Evolutionary conservation across 768 basidiomycete species (phyloP).

Genomic region (Lactarius indigo): DNA sequence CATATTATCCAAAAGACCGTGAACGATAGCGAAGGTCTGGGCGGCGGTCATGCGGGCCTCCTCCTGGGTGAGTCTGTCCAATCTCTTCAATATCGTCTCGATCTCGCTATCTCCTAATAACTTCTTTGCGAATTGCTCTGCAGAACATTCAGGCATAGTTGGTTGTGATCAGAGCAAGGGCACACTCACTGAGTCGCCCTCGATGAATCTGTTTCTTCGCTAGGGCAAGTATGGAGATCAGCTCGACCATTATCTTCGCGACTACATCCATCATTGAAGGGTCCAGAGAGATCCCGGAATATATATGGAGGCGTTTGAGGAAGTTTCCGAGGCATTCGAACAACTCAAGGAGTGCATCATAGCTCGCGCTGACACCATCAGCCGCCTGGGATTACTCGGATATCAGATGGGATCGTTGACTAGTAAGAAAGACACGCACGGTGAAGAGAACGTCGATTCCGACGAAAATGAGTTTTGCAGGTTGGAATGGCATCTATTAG

Average conservation of each 20-base stretch:
- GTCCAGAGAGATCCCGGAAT: neutral
- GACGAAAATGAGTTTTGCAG: neutral
- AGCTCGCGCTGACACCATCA: conserved; percentile 3
- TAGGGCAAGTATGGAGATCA: conserved; percentile 6
- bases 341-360: conserved; percentile 13
- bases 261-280: conserved; percentile 1
- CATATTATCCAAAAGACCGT: conserved; percentile 10
- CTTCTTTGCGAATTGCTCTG: conserved; percentile 9
- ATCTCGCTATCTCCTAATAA: conserved; percentile 6
- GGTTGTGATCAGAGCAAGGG: neutral
- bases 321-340: neutral
- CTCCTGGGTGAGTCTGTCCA: conserved; percentile 12
- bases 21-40: conserved; percentile 3
- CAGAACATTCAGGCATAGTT: neutral
- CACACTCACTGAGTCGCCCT: conserved; percentile 9
- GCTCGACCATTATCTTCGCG: conserved; percentile 8
- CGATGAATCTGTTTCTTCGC: conserved; percentile 4
- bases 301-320: conserved; percentile 5
- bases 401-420: neutral
- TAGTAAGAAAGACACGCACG: neutral
- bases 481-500: neutral
- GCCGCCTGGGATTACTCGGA: neutral
- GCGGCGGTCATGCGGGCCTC: conserved; percentile 4
- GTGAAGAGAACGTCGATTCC: neutral
- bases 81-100: neutral